phyloP scores from a whole-genome alignment of 805 yeast species.

The Tetrapisispora arboricola region DNA sequence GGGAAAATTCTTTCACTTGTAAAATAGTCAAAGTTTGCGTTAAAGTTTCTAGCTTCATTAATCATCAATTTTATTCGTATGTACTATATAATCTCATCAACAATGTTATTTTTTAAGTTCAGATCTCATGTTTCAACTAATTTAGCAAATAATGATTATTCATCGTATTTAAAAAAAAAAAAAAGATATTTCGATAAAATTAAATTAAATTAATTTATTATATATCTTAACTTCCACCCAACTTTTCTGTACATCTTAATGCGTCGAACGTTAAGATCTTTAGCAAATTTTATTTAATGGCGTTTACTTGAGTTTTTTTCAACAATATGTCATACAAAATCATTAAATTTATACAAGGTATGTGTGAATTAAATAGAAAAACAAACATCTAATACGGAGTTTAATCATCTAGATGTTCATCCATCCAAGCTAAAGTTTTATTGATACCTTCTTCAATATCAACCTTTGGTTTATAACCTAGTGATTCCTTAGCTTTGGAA shows the following conservation, averaged over 20 bases:
- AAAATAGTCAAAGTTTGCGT: background rate
- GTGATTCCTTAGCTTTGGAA: conserved; percentile 64
- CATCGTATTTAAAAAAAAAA: too few species aligned
- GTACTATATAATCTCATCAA: background rate
- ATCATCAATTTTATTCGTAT: background rate
- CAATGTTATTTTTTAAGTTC: background rate
- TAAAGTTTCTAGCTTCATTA: background rate
- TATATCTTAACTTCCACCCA: too few species aligned
- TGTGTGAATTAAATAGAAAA: background rate
- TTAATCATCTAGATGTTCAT: conserved; percentile 36
- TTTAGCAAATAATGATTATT: too few species aligned
- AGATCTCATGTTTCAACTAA: background rate
- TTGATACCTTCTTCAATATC: conserved; percentile 70
- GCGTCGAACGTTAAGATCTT: too few species aligned
- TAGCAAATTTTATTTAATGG: too few species aligned
- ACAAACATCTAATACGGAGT: too few species aligned
- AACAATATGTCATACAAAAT: background rate
- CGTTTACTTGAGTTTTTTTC: too few species aligned
- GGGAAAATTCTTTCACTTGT: background rate
- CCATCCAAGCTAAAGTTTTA: conserved; percentile 79
- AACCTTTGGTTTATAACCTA: conserved; percentile 76
- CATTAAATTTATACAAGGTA: background rate
- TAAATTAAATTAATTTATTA: too few species aligned
- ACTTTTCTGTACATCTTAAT: too few species aligned
- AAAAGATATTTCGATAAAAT: too few species aligned